Evolutionary conservation across 176 grass and related monocot species (phyloP), one percentile per base, ranked within the genome.

Genomic region (Zizania latifolia): DNA sequence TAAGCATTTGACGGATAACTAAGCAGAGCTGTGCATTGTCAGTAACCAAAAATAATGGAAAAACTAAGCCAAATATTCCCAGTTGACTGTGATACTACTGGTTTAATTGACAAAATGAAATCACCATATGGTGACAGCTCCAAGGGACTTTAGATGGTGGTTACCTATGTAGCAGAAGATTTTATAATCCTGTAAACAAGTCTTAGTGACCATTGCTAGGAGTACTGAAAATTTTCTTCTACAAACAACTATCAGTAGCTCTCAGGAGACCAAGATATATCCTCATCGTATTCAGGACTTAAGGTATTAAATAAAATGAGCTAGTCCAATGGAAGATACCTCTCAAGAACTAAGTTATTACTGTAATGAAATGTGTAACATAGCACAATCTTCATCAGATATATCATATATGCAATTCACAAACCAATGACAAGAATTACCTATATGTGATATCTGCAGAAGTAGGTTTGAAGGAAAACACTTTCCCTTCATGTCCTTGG

Each of bases 381-480:
- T 59, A 80, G 28, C 54, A 48, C 39, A 39, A 38, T 24, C 22
- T 14, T 83, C 29, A 78, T 77, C 27, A 61, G 30, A 45, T 71
- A 67, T 55, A 68, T 43, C 17, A 45, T 65, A 67, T 37, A 68
- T 35, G 71, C 10, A 51, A 41, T 32, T 54, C 12, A 65, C 30
- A 36, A 65, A 19, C 5, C 8, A 62, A 82, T 27, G 78, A 19
- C 3, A 57, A 71, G 32, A 65, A 45, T 39, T 78, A 94, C 95
- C 91, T 94, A 80, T 99, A 94, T 45, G 71, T 69, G 67, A 94
- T 87, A 88, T 99, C 91, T 88, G 86, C 66, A 32, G 95, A 90
- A 77, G 95, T 88, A 48, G 95, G 89, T 53, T 86, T 92, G 50
- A 99, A 77, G 36, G 63, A 73, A 78, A 99, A 77, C 60, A 92